Evolutionary conservation across 306 rosid genomes (phyloP).

Genomic region (Rosa chinensis): DNA sequence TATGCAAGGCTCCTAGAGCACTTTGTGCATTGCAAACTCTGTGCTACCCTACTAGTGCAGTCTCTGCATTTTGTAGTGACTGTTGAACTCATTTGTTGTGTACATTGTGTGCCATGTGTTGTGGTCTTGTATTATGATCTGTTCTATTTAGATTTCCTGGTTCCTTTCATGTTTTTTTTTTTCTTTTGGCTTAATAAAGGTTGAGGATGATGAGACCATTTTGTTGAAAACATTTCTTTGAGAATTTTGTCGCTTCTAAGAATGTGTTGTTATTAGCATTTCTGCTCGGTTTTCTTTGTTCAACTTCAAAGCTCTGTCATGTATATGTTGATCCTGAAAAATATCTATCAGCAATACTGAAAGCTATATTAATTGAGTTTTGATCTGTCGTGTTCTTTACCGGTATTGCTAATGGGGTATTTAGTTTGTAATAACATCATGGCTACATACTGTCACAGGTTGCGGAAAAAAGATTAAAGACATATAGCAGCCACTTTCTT

Average conservation of each 20-base stretch:
- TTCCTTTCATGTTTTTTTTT: neutral
- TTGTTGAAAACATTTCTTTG: neutral
- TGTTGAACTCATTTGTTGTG: no score
- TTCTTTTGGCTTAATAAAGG: neutral
- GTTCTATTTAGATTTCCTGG: neutral
- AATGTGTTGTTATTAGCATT: neutral
- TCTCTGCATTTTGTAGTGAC: no score
- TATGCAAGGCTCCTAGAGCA: no score
- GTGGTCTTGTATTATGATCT: neutral
- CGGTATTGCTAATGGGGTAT: conserved; percentile 24
- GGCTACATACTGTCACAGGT: conserved; percentile 51
- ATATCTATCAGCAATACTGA: neutral
- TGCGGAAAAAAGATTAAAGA: conserved; percentile 35
- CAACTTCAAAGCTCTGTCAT: neutral
- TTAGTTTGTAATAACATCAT: conserved; percentile 28
- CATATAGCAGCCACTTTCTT: conserved; percentile 32
- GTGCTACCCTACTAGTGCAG: no score
- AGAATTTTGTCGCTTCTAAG: neutral
- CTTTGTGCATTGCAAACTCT: no score
- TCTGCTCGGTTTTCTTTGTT: neutral
- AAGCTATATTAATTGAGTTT: neutral
- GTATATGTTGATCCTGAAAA: neutral
- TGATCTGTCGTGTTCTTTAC: neutral
- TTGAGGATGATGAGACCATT: neutral
- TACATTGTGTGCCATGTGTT: no score